Conservation (phyloP, 2,329 filamentous ascomycete species). For the Sporothrix pallida region DNA sequence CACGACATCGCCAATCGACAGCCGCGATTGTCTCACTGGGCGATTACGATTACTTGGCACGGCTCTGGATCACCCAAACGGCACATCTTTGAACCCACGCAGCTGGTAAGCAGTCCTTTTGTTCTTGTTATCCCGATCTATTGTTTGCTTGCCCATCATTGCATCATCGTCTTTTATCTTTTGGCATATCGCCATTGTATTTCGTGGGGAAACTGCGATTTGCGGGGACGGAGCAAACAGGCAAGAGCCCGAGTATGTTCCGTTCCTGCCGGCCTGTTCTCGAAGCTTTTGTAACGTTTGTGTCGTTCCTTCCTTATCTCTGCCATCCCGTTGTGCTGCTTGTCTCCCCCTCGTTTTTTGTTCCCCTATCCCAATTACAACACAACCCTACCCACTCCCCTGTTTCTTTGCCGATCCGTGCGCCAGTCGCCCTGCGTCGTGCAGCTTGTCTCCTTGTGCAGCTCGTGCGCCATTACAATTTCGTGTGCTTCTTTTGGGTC, state of each 20-base stretch:
- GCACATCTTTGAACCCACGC: not conserved
- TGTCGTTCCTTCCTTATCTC: conserved; percentile 5
- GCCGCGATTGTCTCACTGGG: not conserved
- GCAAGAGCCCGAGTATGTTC: not conserved
- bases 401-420: conserved; percentile 18
- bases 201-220: not conserved
- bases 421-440: conserved; percentile 1
- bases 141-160: not conserved
- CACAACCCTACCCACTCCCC: not conserved
- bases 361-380: not conserved
- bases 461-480: conserved; percentile 15
- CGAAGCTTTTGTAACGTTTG: no score
- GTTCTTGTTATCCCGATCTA: not conserved
- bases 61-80: not conserved
- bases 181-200: not conserved
- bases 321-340: not conserved
- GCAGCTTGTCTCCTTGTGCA: not conserved
- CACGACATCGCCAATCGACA: not conserved
- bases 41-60: not conserved
- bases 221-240: not conserved
- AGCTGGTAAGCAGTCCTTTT: conserved; percentile 10
- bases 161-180: not conserved
- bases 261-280: not conserved
- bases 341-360: not conserved
- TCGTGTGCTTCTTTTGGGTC: not conserved